Evolutionary conservation across 345 rosid genomes (phyloP), one percentile per base, ranked within the genome.

Genomic region (Salix brachista): DNA sequence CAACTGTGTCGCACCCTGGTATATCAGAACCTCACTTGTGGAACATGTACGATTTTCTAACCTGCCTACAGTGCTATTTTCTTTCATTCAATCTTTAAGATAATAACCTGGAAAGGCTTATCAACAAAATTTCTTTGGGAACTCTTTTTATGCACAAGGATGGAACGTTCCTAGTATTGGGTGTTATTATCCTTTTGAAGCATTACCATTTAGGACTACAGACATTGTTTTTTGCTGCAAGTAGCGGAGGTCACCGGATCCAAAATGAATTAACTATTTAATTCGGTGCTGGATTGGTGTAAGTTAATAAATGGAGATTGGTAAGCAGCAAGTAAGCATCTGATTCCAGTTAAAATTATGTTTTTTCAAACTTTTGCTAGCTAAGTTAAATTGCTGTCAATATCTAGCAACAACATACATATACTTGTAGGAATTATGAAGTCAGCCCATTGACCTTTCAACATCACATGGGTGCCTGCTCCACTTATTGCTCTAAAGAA

Each of bases 1-100:
- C 44, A 94, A 94, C 76, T 66, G 80, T 46, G 93, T 94, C 50
- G 96, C 97, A 8, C 98, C 97, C 2, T 92, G 97, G 97, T 94
- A 87, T 72, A 94, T 65, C 84, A 90, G 65, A 80, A 94, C 98
- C 82, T 85, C 97, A 0, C 91, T 92, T 10, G 97, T 90, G 37
- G 87, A 92, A 80, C 65, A 75, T 70, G 97, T 94, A 91, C 80
- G 73, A 8, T 26, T 80, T 70, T 64, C 21, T 69, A 8, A 48
- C 41, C 76, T 71, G 17, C 67, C 44, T 34, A 8, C 65, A 34
- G 25, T 32, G 0, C 21, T 46, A 23, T 46, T 23, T 70, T 52
- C 18, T 42, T 46, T 0, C 25, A 39, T 16, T 58, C 34, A 23
- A 69, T 50, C 28, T 0, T 23, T 67, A 8, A 21, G 28, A 60